phyloP scores from a whole-genome alignment of 2,329 filamentous ascomycete genomes.

The Ilyonectria sp. region DNA sequence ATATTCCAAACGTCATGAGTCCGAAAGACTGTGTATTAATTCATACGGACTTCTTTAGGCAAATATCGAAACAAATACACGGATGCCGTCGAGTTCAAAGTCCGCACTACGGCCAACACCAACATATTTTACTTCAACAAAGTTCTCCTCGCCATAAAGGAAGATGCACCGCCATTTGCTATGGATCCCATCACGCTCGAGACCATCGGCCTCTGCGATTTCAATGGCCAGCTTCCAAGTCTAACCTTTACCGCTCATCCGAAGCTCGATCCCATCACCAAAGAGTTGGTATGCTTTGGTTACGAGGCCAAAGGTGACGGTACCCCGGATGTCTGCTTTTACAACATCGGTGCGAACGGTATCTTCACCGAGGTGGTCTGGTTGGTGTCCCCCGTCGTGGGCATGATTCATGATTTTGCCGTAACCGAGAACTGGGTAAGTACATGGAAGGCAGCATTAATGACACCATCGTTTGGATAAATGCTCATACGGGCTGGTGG shows the following conservation, averaged over 20 bases:
- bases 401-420: slow-evolving; percentile 25
- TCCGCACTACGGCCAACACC: slow-evolving; percentile 17
- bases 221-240: slow-evolving; percentile 16
- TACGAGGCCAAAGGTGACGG: slow-evolving; percentile 9
- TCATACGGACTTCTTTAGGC: not conserved
- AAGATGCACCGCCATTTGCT: slow-evolving; percentile 13
- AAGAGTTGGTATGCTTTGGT: slow-evolving; percentile 4
- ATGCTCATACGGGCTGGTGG: not conserved
- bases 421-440: slow-evolving; percentile 24
- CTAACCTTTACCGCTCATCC: slow-evolving; percentile 10
- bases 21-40: not conserved
- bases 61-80: slow-evolving; percentile 24
- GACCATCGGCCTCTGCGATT: slow-evolving; percentile 18
- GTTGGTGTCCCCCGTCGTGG: slow-evolving; percentile 1
- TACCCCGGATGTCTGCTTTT: slow-evolving; percentile 8
- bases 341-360: not conserved
- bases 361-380: slow-evolving; percentile 12
- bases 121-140: slow-evolving; percentile 24
- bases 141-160: slow-evolving; percentile 4
- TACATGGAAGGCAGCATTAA: not conserved
- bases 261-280: slow-evolving; percentile 3
- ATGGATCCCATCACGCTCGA: slow-evolving; percentile 9
- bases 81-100: slow-evolving; percentile 15
- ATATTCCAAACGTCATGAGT: no score
- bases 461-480: not conserved